These are phyloP conservation scores for Anaeromyces robustus DNA, from an alignment of 192 early-diverging fungal species.

Conservation along the genomic window DNA sequence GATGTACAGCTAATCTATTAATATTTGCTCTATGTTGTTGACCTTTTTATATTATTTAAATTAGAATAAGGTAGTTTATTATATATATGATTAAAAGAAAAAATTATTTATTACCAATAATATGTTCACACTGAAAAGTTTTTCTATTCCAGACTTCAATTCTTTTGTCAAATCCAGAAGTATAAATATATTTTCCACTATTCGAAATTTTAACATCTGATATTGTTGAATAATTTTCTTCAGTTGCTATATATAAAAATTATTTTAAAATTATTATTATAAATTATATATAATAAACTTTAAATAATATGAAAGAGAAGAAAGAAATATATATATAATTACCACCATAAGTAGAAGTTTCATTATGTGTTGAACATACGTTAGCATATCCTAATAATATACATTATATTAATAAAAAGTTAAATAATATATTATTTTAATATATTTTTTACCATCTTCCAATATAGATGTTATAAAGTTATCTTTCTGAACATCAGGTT, in stretches of 20 bases:
- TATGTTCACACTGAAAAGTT: neutral
- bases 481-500: neutral
- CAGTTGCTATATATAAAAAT: too few relatives aligned
- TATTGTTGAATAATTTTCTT: neutral
- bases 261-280: too few relatives aligned
- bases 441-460: neutral
- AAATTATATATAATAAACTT: too few relatives aligned
- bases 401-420: too few relatives aligned
- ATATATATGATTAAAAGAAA: too few relatives aligned
- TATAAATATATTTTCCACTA: neutral
- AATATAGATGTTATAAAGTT: neutral
- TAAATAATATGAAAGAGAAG: too few relatives aligned
- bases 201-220: neutral
- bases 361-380: neutral
- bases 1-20: neutral
- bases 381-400: neutral
- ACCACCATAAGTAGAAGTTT: neutral
- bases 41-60: too few relatives aligned
- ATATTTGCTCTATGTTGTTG: neutral
- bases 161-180: neutral
- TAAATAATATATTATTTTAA: too few relatives aligned
- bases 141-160: neutral
- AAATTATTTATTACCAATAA: neutral
- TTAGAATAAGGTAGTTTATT: too few relatives aligned
- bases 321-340: neutral